Conservation (phyloP, 179 eudicot genomes). For the Beta macrorhiza region DNA sequence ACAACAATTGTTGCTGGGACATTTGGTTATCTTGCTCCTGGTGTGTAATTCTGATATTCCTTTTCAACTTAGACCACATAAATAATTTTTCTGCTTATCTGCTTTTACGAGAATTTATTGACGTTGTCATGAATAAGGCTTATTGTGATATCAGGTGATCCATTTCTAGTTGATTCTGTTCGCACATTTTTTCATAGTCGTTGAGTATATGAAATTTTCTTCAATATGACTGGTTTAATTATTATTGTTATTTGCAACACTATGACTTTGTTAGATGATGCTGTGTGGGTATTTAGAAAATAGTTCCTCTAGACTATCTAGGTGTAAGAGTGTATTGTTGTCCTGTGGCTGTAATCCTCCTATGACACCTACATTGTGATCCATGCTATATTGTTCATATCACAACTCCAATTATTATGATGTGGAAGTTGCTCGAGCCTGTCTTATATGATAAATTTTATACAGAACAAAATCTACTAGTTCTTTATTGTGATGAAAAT, state of each 20-base stretch:
- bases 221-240: background rate
- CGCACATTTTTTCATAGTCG: background rate
- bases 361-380: background rate
- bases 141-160: background rate
- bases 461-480: background rate
- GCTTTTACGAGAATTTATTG: background rate
- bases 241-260: background rate
- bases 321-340: background rate
- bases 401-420: background rate
- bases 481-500: background rate
- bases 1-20: constrained; percentile 99
- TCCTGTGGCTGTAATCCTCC: background rate
- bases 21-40: constrained; percentile 98
- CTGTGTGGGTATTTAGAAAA: background rate
- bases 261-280: background rate
- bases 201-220: background rate
- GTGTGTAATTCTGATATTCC: constrained; percentile 39
- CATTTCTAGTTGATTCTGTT: background rate
- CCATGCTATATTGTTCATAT: background rate
- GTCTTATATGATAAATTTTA: background rate
- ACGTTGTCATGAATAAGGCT: background rate
- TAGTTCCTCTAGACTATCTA: background rate
- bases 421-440: background rate
- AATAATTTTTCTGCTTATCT: background rate
- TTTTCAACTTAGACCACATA: background rate